phyloP scores from a whole-genome alignment of 805 yeast species.

The Geotrichum ghanense region DNA sequence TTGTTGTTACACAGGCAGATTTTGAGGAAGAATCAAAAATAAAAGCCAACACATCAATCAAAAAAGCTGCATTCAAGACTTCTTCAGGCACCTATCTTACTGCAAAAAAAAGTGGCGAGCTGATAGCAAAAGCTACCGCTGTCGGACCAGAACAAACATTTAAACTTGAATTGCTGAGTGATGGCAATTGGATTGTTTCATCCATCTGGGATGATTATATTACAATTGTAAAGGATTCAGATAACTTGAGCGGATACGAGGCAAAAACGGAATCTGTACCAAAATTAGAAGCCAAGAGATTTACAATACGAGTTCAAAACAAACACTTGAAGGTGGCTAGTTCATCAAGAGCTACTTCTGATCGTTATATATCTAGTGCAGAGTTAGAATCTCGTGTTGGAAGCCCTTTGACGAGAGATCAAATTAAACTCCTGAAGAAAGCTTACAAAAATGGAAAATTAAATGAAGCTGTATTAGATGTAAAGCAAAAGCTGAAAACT shows the following conservation, averaged over 20 bases:
- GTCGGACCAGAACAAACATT: conserved; percentile 25
- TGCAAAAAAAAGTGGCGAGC: conserved; percentile 10
- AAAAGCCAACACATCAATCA: not conserved
- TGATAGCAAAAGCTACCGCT: conserved; percentile 25
- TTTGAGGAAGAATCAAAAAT: conserved; percentile 8
- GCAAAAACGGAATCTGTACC: conserved; percentile 14
- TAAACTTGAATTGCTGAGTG: conserved; percentile 17
- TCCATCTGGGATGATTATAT: conserved; percentile 10
- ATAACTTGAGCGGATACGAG: not conserved
- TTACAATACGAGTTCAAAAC: conserved; percentile 18
- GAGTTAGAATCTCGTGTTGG: conserved; percentile 20
- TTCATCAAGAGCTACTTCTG: conserved; percentile 7
- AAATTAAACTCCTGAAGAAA: conserved; percentile 13
- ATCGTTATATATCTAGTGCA: conserved; percentile 12
- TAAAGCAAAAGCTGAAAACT: conserved; percentile 20
- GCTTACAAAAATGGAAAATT: conserved; percentile 24
- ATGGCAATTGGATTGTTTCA: conserved; percentile 9
- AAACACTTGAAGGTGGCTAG: not conserved
- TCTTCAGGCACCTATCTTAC: conserved; percentile 22
- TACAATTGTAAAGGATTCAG: conserved; percentile 6
- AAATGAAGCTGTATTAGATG: conserved; percentile 28
- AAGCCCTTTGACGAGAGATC: conserved; percentile 15
- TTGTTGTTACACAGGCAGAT: conserved; percentile 17
- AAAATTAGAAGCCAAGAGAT: conserved; percentile 9
- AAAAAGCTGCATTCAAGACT: conserved; percentile 21